Base-by-base conservation (phyloP, 805 yeast species). In the Kodamaea neixiangensis region DNA sequence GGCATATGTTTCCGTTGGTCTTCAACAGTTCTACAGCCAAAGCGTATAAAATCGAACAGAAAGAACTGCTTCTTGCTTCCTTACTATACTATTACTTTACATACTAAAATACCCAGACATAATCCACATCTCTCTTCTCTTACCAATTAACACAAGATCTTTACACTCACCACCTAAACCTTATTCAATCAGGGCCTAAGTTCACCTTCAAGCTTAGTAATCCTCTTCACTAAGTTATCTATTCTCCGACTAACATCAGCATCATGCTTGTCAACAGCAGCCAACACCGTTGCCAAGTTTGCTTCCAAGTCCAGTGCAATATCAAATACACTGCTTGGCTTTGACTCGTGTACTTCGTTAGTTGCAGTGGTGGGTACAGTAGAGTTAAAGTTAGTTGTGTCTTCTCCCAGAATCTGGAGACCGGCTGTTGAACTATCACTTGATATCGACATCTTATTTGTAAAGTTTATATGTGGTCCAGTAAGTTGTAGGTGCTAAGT, bases 231-330 rank as follows among this genome's bases (percentile, higher is more conserved):
- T 18, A 72, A 50, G 37, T 48, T 47, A 7, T 65, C 66, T 25
- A 73, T 56, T 45, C 65, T 60, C 5, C 56, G 52, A 22, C 57
- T 59, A n/a, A 71, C 53, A 17, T 66, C 71, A 18, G 51, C 51
- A 44, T 73, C 75, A 38, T 64, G 61, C 41, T 52, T 52, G 1
- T 68, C 68, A 5, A 72, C 46, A 11, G 45, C 22, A 3, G 56
- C 57, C n/a, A 61, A 34, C 11, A 69, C 52, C 11, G 55, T 56
- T 29, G 61, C 49, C 14, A 70, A 51, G 25, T 60, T 61, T 7
- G 51, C 54, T 38, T 72, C 75, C 18, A 74, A 63, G 3, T 59
- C 65, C 58, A 59, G 66, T 2, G 72, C 69, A n/a, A 72, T 52
- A 38, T 73, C 77, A 20, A 69, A 59, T 3, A 69, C 62, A 2